Evolutionary conservation across 441 rosid genomes (phyloP).

Genomic region (Aquilaria agallochum): DNA sequence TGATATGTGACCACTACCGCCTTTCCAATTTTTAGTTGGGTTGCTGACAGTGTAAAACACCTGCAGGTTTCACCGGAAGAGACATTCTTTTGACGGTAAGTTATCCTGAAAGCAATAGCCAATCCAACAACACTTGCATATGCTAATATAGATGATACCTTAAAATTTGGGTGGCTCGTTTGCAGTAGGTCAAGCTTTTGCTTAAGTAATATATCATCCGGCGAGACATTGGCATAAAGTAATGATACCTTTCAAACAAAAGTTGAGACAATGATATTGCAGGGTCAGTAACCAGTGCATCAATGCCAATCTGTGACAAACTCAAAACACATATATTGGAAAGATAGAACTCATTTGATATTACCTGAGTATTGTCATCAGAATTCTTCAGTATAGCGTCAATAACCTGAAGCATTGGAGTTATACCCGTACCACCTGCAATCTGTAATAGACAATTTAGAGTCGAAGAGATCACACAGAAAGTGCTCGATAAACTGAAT

Average conservation of each 20-base stretch:
- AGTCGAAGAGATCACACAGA: constrained; percentile 9
- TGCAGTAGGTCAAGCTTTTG: constrained; percentile 87
- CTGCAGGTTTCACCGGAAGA: too few species aligned
- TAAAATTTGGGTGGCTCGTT: constrained; percentile 77
- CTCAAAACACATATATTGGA: background rate
- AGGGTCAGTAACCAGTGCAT: constrained; percentile 1
- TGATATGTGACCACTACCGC: too few species aligned
- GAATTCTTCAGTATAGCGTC: constrained; percentile 91
- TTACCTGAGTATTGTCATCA: constrained; percentile 87
- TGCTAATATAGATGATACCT: constrained; percentile 37
- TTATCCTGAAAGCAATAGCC: too few species aligned
- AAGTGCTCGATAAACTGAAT: constrained; percentile 3
- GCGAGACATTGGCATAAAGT: constrained; percentile 88
- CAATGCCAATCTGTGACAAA: constrained; percentile 1
- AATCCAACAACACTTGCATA: too few species aligned
- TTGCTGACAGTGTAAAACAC: too few species aligned
- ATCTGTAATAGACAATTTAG: constrained; percentile 36
- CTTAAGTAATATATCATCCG: constrained; percentile 89
- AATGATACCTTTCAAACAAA: constrained; percentile 58
- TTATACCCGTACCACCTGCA: constrained; percentile 97
- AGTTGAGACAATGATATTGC: constrained; percentile 6
- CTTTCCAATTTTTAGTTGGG: too few species aligned
- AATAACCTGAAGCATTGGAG: constrained; percentile 97
- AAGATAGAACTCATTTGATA: constrained; percentile 11
- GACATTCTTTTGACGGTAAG: too few species aligned